These are phyloP conservation scores for Seminavis robusta DNA, from an alignment of 108 stramenopile species.

Conservation along the genomic window DNA sequence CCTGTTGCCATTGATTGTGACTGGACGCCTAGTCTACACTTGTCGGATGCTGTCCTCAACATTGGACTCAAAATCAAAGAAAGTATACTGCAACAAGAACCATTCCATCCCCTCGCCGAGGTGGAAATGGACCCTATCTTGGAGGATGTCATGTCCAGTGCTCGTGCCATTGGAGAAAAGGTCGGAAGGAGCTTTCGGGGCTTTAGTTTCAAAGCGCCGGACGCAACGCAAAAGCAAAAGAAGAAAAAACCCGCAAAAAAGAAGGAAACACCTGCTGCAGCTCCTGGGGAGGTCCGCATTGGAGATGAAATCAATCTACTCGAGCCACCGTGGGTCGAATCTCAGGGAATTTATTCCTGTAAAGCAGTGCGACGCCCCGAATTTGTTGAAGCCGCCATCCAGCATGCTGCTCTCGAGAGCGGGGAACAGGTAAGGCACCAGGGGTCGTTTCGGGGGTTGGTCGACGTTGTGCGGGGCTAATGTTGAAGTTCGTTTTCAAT, in stretches of 20 bases:
- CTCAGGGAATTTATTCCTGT: conserved; percentile 80
- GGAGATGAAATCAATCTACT: conserved; percentile 86
- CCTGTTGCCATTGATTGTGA: conserved; percentile 71
- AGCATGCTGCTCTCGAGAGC: conserved; percentile 23
- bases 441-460: no score
- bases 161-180: conserved; percentile 1
- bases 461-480: no score
- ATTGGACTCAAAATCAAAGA: conserved; percentile 84
- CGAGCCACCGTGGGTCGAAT: conserved; percentile 80
- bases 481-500: no score
- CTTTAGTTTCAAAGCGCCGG: background rate
- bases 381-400: conserved; percentile 73
- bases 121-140: background rate
- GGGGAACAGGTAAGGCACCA: conserved; percentile 22
- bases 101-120: conserved; percentile 42
- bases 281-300: conserved; percentile 46
- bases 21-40: conserved; percentile 86
- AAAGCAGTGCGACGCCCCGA: conserved; percentile 79
- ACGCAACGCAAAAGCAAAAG: conserved; percentile 6
- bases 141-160: conserved; percentile 2
- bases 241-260: conserved; percentile 20
- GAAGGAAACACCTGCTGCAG: conserved; percentile 11
- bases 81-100: conserved; percentile 64
- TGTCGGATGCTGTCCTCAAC: conserved; percentile 79
- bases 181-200: background rate